phyloP scores from a whole-genome alignment of 2,329 filamentous ascomycete genomes.

The Aspergillus sojae region DNA sequence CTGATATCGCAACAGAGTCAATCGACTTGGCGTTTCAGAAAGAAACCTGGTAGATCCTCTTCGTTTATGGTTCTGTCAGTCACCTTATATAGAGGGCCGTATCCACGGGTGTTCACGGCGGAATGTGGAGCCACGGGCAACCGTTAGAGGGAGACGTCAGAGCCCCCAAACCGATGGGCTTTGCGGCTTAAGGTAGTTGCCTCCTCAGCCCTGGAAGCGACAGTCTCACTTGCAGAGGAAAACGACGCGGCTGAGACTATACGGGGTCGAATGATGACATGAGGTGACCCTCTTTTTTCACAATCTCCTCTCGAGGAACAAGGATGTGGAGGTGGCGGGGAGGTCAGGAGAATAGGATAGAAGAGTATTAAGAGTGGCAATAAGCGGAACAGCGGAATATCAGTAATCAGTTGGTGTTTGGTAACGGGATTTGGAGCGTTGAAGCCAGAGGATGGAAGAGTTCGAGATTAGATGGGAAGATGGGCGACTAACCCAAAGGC shows the following conservation, averaged over 20 bases:
- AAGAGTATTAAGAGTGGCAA: background rate
- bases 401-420: background rate
- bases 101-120: background rate
- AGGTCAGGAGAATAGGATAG: background rate
- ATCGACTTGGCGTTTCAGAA: background rate
- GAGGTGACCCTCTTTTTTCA: background rate
- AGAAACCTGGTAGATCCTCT: background rate
- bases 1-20: background rate
- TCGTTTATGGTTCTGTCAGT: background rate
- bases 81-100: background rate
- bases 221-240: background rate
- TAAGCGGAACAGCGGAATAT: background rate
- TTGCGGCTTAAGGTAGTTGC: background rate
- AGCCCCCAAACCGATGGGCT: background rate
- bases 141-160: background rate
- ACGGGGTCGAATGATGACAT: background rate
- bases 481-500: background rate
- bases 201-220: background rate
- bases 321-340: background rate
- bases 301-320: background rate
- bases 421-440: background rate
- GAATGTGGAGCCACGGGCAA: background rate
- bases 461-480: background rate
- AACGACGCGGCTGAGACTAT: background rate
- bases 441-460: background rate